Conservation (phyloP, 768 basidiomycete genomes). For the Lactifluus piperatus region DNA sequence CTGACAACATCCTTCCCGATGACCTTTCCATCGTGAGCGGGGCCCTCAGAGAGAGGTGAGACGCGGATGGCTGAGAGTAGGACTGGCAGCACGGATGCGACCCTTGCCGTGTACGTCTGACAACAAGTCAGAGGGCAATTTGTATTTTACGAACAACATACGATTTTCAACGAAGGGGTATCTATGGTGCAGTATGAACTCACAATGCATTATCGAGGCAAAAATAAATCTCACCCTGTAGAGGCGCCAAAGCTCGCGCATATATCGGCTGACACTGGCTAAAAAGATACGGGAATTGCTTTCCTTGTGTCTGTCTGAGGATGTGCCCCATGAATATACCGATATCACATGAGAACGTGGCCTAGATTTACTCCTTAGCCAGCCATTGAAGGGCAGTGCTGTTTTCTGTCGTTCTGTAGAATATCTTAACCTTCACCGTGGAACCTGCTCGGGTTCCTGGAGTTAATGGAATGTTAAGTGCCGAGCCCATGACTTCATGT, state of each 20-base stretch:
- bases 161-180: conserved; percentile 80
- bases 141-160: conserved; percentile 27
- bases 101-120: conserved; percentile 77
- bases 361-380: conserved; percentile 31
- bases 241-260: conserved; percentile 66
- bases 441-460: conserved; percentile 22
- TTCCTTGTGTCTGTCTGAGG: conserved; percentile 75
- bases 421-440: conserved; percentile 33
- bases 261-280: conserved; percentile 93
- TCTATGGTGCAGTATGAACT: conserved; percentile 37
- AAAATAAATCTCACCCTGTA: conserved; percentile 51
- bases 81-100: conserved; percentile 72
- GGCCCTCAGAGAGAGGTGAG: conserved; percentile 65
- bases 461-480: conserved; percentile 30
- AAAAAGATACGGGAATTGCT: conserved; percentile 78
- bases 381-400: conserved; percentile 48
- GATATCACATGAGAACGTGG: not conserved
- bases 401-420: conserved; percentile 37
- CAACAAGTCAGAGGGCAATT: not conserved
- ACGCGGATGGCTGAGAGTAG: conserved; percentile 77
- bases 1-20: conserved; percentile 66
- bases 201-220: not conserved
- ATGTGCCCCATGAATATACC: not conserved
- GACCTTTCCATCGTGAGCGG: conserved; percentile 61
- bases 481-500: conserved; percentile 35